phyloP scores from a whole-genome alignment of 2,329 filamentous ascomycete species.

The Aspergillus calidoustus region DNA sequence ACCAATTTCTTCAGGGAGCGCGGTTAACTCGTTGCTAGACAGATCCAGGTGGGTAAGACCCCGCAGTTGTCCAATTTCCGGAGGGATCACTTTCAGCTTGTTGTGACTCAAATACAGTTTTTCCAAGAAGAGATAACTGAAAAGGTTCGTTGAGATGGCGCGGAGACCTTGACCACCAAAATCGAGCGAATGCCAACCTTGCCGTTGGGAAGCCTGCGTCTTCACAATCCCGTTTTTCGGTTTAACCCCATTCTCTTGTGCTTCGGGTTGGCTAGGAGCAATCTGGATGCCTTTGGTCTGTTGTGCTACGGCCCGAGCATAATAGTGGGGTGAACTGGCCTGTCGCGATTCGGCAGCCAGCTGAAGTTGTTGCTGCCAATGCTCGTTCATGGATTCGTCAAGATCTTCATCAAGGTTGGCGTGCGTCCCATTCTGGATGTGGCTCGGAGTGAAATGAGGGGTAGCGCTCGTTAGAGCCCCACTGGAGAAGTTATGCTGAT shows the following conservation, averaged over 20 bases:
- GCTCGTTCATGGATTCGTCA: constrained; percentile 65
- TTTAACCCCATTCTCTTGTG: constrained; percentile 55
- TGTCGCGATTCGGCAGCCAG: constrained; percentile 74
- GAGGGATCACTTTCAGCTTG: constrained; percentile 78
- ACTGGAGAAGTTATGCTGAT: constrained; percentile 56
- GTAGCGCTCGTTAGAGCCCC: constrained; percentile 52
- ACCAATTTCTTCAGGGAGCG: constrained; percentile 86
- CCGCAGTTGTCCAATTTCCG: constrained; percentile 79
- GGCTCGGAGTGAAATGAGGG: constrained; percentile 63
- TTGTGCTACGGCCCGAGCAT: constrained; percentile 57
- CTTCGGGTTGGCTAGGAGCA: constrained; percentile 54
- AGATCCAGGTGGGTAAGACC: constrained; percentile 82
- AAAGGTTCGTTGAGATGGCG: constrained; percentile 77
- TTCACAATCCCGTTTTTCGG: constrained; percentile 69
- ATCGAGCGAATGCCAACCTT: constrained; percentile 92
- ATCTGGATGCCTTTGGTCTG: constrained; percentile 52
- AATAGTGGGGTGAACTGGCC: constrained; percentile 73
- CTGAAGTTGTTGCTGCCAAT: constrained; percentile 88
- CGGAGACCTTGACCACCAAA: constrained; percentile 94
- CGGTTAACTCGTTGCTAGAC: constrained; percentile 82
- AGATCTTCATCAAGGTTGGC: constrained; percentile 59
- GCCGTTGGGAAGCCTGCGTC: constrained; percentile 60
- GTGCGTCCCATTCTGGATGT: constrained; percentile 65
- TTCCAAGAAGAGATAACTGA: constrained; percentile 85
- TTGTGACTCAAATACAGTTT: constrained; percentile 95